Percentiles rank a stretch among this genome's conserved stretches.
phyloP scores from a whole-genome alignment of 108 stramenopile genomes.

The Schizochytrium sp. region DNA sequence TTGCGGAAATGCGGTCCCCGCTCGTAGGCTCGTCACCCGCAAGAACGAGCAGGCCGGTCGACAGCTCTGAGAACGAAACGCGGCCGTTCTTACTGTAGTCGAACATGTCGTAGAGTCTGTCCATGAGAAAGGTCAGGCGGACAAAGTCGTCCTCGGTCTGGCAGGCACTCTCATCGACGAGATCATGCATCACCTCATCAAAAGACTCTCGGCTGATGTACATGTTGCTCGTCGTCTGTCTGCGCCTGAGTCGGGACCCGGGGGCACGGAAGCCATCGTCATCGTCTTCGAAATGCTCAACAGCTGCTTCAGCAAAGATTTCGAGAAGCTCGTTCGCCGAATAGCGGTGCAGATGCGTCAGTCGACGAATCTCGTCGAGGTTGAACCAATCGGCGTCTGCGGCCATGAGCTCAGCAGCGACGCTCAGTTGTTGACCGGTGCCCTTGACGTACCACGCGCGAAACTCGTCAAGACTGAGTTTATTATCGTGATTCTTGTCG shows the following conservation, averaged over 20 bases:
- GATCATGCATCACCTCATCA: not conserved
- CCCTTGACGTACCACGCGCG: slow-evolving; percentile 12
- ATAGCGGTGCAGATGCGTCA: not conserved
- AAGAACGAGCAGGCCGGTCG: not conserved
- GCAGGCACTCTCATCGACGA: not conserved
- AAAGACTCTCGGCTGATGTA: slow-evolving; percentile 3
- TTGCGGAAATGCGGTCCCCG: not conserved
- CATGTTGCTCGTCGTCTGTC: not conserved
- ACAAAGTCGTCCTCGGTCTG: slow-evolving; percentile 6
- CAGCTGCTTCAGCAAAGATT: not conserved
- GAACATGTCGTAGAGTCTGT: not conserved
- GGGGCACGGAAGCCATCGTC: not conserved
- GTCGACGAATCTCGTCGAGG: not conserved
- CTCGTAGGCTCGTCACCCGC: not conserved
- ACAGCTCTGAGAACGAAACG: slow-evolving; percentile 17
- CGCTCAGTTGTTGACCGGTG: slow-evolving; percentile 8
- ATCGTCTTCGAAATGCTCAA: not conserved
- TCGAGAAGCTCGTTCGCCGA: not conserved
- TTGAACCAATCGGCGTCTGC: not conserved
- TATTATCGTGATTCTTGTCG: not conserved
- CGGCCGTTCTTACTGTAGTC: not conserved
- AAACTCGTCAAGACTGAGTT: slow-evolving; percentile 14
- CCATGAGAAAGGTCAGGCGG: slow-evolving; percentile 4
- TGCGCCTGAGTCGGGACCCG: not conserved
- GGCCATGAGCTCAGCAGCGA: slow-evolving; percentile 11